Percentiles rank a stretch among this genome's conserved stretches.
Evolutionary conservation across 176 grass and related monocot species (phyloP).

Genomic region (Oryza glaberrima): DNA sequence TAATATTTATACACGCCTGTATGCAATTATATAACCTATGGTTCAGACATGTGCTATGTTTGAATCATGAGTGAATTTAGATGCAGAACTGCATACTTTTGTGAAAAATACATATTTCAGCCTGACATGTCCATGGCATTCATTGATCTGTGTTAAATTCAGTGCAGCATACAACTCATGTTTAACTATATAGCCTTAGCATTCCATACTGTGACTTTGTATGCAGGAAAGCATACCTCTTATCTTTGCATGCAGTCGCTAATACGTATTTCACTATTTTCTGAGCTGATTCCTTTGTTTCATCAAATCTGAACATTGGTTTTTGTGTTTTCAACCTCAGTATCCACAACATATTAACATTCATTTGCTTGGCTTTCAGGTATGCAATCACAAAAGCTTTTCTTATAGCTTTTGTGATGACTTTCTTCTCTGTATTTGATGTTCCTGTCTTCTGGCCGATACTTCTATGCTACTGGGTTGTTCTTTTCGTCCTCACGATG

Average conservation of each 20-base stretch:
- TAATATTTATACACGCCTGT: too few relatives aligned
- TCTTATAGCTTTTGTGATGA: slow-evolving; percentile 87
- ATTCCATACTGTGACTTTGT: not conserved
- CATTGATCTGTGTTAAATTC: not conserved
- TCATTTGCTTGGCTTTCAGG: slow-evolving; percentile 51
- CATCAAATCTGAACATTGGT: not conserved
- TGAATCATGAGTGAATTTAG: not conserved
- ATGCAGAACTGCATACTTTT: not conserved
- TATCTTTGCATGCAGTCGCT: not conserved
- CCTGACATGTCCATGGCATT: not conserved
- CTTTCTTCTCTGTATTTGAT: slow-evolving; percentile 95
- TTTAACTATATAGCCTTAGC: not conserved
- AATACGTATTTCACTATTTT: not conserved
- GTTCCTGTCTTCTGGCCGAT: slow-evolving; percentile 97
- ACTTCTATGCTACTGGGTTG: slow-evolving; percentile 90
- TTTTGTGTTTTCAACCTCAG: not conserved
- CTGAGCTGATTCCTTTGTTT: not conserved
- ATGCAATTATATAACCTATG: not conserved
- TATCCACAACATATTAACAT: not conserved
- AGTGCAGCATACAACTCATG: not conserved
- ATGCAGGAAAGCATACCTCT: not conserved
- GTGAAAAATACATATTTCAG: not conserved
- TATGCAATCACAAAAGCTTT: slow-evolving; percentile 98
- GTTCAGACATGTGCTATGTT: not conserved
- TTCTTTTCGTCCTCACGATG: slow-evolving; percentile 91